Base-by-base conservation (phyloP, 2,329 filamentous ascomycete genomes). In the Penicillium verrucosum region DNA sequence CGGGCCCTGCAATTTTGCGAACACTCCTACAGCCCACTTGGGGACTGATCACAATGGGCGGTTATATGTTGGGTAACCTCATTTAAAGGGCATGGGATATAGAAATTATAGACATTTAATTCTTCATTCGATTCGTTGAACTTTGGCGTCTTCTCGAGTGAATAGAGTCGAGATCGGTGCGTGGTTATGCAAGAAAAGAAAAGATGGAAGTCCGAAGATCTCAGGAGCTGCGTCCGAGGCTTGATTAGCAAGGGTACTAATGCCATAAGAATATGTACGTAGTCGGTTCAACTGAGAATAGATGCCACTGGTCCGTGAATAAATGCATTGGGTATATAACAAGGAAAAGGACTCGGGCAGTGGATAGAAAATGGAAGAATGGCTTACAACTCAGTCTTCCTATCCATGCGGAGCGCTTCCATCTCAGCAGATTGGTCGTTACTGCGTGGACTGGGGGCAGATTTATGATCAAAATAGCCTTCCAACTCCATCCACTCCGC, bases 401-500 rank as follows among this genome's bases (percentile, higher is more conserved):
- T 63, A 23, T 59, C 54, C 27, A 61, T 40, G 36, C 53, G 50
- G n/a, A 58, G 59, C n/a, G 54, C 59, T 51, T 64, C 55, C 54
- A 48, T 54, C 32, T 58, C 57, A 10, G 34, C 41, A 25, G 41
- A 29, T 4, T 59, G 53, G 30, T 59, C 56, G 12, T 57, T 50
- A 32, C 44, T 59, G 40, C 56, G 51, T 40, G 36, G 30, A 30
- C 48, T 45, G 18, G 11, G 14, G 4, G 44, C 21, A 12, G 44
- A 43, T 11, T 43, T 23, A n/a, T 56, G 43, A 9, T 72, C 72
- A 51, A 85, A 73, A 58, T 74, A 81, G 1, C 79, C 84, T 61
- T 87, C 85, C 59, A 97, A 75, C 63, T 96, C 92, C 84, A 97
- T 85, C 92, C 92, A 97, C 75, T 97, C 93, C 0, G 89, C 87